Evolutionary conservation across 805 yeast genomes (phyloP).

Genomic region (Komagataella pseudopastoris): DNA sequence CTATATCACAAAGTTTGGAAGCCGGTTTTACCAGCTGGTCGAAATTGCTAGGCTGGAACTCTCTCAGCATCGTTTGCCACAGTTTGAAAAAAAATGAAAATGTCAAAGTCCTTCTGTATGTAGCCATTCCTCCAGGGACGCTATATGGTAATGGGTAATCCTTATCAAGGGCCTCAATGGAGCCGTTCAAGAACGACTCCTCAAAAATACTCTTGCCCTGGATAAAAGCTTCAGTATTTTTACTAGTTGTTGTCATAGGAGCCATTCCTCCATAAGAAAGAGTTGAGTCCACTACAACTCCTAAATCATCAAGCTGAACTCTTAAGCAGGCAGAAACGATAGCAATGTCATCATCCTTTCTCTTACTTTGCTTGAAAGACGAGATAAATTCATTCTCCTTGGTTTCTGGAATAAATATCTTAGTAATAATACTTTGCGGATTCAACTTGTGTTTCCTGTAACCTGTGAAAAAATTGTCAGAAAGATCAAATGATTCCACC

Average conservation of each 20-base stretch:
- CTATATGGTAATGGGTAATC: slow-evolving; percentile 25
- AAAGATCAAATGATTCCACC: slow-evolving; percentile 16
- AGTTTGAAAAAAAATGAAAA: slow-evolving; percentile 32
- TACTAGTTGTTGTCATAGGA: slow-evolving; percentile 26
- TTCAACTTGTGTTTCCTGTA: slow-evolving; percentile 27
- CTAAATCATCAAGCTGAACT: slow-evolving; percentile 10
- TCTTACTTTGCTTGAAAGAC: slow-evolving; percentile 30
- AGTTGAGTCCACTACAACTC: slow-evolving; percentile 16
- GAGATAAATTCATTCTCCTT: slow-evolving; percentile 20
- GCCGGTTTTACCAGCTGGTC: not conserved
- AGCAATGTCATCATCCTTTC: slow-evolving; percentile 37
- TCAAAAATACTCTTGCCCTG: slow-evolving; percentile 12
- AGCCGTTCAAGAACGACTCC: slow-evolving; percentile 15
- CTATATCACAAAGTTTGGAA: slow-evolving; percentile 14
- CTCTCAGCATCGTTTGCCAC: slow-evolving; percentile 17
- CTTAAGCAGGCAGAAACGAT: slow-evolving; percentile 30
- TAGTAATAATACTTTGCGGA: slow-evolving; percentile 19
- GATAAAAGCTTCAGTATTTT: slow-evolving; percentile 16
- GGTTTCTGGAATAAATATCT: slow-evolving; percentile 26
- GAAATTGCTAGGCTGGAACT: slow-evolving; percentile 1
- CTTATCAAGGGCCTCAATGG: slow-evolving; percentile 12
- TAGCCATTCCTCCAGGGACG: slow-evolving; percentile 38
- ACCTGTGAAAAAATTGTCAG: slow-evolving; percentile 26
- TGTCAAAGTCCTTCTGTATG: slow-evolving; percentile 27
- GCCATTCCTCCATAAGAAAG: slow-evolving; percentile 36